Evolutionary conservation across 805 yeast species (phyloP).

Genomic region (Citeromyces matritensis): DNA sequence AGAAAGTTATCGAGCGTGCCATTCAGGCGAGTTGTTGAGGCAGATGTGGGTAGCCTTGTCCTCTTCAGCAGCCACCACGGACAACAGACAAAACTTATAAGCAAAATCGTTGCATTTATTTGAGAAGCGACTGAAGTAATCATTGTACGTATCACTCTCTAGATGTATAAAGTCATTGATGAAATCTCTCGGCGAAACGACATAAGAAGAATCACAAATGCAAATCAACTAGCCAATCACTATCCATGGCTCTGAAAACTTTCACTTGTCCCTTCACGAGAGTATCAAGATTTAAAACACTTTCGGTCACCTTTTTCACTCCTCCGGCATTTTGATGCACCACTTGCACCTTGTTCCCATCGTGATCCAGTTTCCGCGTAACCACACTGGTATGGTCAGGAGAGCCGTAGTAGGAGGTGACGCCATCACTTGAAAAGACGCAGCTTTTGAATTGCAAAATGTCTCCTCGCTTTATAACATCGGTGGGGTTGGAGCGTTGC

Average conservation of each 20-base stretch:
- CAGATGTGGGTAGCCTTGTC: too few relatives aligned
- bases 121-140: too few relatives aligned
- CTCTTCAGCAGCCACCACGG: too few relatives aligned
- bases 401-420: conserved; percentile 24
- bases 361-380: conserved; percentile 11
- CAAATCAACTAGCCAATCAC: conserved; percentile 24
- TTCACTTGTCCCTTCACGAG: conserved; percentile 24
- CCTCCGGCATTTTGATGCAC: conserved; percentile 37
- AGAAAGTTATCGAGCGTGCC: too few relatives aligned
- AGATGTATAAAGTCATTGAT: too few relatives aligned
- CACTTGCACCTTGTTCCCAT: conserved; percentile 14
- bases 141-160: too few relatives aligned
- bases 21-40: too few relatives aligned
- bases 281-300: conserved; percentile 19
- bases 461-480: conserved; percentile 37
- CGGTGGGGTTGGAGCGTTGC: conserved; percentile 13
- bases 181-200: too few relatives aligned
- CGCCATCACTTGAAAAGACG: conserved; percentile 19
- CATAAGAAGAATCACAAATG: too few relatives aligned
- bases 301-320: conserved; percentile 20
- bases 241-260: conserved; percentile 32
- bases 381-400: conserved; percentile 38
- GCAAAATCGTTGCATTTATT: too few relatives aligned
- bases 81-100: too few relatives aligned
- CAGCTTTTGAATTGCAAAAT: conserved; percentile 31